phyloP scores from a whole-genome alignment of 2,329 filamentous ascomycete species.

The Aspergillus clavatus region DNA sequence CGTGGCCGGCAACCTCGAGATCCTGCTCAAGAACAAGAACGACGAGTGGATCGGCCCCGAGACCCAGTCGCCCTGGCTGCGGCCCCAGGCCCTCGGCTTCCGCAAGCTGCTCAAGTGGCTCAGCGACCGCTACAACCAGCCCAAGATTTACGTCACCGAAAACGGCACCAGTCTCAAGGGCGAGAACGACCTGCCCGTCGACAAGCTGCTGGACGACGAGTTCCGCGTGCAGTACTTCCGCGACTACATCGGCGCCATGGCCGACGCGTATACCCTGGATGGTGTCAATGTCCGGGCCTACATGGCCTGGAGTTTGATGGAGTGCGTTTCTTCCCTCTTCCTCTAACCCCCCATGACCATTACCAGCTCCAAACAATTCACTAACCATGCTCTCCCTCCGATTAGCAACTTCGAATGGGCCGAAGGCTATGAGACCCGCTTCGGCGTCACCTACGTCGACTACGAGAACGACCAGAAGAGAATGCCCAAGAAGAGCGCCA shows the following conservation, averaged over 20 bases:
- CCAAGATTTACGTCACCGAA: constrained; percentile 82
- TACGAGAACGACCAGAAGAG: constrained; percentile 74
- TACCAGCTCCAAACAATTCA: too few species aligned
- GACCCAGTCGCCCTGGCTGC: constrained; percentile 77
- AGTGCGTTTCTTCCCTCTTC: constrained; percentile 45
- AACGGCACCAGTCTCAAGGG: constrained; percentile 81
- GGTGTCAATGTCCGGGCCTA: constrained; percentile 76
- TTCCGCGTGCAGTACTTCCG: constrained; percentile 77
- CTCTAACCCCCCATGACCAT: too few species aligned
- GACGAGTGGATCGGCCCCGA: constrained; percentile 73
- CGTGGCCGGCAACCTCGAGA: constrained; percentile 70
- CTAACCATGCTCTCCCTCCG: constrained; percentile 9
- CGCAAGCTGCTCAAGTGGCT: constrained; percentile 72
- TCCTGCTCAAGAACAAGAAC: constrained; percentile 64
- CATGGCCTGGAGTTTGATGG: constrained; percentile 82
- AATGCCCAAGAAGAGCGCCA: constrained; percentile 78
- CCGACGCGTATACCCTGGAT: constrained; percentile 64
- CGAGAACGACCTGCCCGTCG: constrained; percentile 68
- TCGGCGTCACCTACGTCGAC: constrained; percentile 79
- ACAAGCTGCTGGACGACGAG: constrained; percentile 72
- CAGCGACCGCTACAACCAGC: constrained; percentile 68
- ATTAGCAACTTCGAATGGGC: constrained; percentile 79
- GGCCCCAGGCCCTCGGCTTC: constrained; percentile 71
- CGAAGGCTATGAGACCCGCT: constrained; percentile 83
- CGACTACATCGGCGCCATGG: constrained; percentile 71